Evolutionary conservation across 192 early-diverging fungal genomes (phyloP).

Genomic region (Coemansia sp.): DNA sequence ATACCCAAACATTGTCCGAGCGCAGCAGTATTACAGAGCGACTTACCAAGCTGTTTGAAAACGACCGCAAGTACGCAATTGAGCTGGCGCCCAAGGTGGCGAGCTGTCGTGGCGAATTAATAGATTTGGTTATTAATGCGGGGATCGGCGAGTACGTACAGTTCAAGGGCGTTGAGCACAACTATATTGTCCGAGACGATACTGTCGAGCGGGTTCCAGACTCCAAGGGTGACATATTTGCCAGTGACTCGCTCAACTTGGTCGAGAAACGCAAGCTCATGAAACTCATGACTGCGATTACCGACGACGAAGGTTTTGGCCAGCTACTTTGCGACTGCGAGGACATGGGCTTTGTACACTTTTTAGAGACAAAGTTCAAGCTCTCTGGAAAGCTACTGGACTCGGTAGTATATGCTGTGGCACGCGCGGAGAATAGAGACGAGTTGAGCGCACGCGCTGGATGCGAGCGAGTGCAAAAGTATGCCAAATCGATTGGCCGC

Average conservation of each 20-base stretch:
- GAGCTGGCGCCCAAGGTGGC: slow-evolving; percentile 63
- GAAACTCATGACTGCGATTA: slow-evolving; percentile 76
- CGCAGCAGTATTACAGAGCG: neutral
- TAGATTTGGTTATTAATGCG: slow-evolving; percentile 74
- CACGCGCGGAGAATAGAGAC: slow-evolving; percentile 38
- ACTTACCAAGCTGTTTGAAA: slow-evolving; percentile 16
- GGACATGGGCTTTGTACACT: slow-evolving; percentile 23
- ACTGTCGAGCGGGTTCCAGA: slow-evolving; percentile 72
- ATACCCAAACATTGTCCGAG: neutral
- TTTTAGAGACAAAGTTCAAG: slow-evolving; percentile 61
- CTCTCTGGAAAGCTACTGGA: slow-evolving; percentile 65
- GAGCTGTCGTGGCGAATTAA: slow-evolving; percentile 66
- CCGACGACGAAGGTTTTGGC: slow-evolving; percentile 39
- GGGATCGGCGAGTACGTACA: slow-evolving; percentile 87
- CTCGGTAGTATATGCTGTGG: slow-evolving; percentile 69
- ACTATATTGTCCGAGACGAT: slow-evolving; percentile 57
- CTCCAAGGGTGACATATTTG: slow-evolving; percentile 93
- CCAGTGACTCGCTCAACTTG: slow-evolving; percentile 68
- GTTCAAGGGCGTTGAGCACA: slow-evolving; percentile 80
- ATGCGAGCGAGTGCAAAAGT: slow-evolving; percentile 65
- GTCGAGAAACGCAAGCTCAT: slow-evolving; percentile 91
- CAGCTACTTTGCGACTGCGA: slow-evolving; percentile 13
- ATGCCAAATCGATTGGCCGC: slow-evolving; percentile 79
- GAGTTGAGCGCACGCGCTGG: slow-evolving; percentile 63
- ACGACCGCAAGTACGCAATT: slow-evolving; percentile 33